Evolutionary conservation across 2,329 filamentous ascomycete species (phyloP).

Genomic region (Septoria linicola): DNA sequence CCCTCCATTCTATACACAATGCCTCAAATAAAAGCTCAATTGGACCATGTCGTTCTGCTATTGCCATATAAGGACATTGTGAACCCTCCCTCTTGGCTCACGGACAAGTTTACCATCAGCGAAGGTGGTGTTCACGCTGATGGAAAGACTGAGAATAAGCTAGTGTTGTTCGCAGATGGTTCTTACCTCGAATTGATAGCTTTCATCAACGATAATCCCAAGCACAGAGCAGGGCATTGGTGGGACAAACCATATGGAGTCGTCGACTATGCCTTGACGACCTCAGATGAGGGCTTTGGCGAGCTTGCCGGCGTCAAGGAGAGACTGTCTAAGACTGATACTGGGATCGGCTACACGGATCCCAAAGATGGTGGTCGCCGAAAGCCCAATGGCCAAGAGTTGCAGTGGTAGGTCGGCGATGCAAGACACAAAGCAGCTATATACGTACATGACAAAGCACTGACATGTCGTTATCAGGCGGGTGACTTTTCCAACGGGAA

Average conservation of each 20-base stretch:
- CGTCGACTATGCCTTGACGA: conserved; percentile 62
- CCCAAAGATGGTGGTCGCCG: conserved; percentile 56
- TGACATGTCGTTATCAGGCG: conserved; percentile 29
- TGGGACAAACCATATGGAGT: conserved; percentile 56
- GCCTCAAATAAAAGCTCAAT: conserved; percentile 26
- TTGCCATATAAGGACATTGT: conserved; percentile 53
- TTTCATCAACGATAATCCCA: conserved; percentile 53
- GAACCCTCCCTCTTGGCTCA: conserved; percentile 52
- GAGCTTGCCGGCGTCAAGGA: conserved; percentile 27
- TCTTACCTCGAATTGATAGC: conserved; percentile 67
- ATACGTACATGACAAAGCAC: background rate
- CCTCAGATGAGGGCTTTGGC: conserved; percentile 18
- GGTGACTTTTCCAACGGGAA: conserved; percentile 51
- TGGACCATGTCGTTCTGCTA: conserved; percentile 67
- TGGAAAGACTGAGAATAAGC: conserved; percentile 59
- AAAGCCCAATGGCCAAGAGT: conserved; percentile 54
- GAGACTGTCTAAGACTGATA: conserved; percentile 23
- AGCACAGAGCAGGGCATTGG: conserved; percentile 51
- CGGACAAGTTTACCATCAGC: conserved; percentile 56
- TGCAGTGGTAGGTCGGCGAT: conserved; percentile 53
- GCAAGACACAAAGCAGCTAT: background rate
- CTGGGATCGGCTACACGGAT: conserved; percentile 49
- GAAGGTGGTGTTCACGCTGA: conserved; percentile 63
- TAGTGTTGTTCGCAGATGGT: conserved; percentile 63
- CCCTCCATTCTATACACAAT: too few relatives aligned